Percentiles rank a stretch among this genome's conserved stretches.
phyloP scores from a whole-genome alignment of 805 yeast genomes.

The Cyberlindnera americana region DNA sequence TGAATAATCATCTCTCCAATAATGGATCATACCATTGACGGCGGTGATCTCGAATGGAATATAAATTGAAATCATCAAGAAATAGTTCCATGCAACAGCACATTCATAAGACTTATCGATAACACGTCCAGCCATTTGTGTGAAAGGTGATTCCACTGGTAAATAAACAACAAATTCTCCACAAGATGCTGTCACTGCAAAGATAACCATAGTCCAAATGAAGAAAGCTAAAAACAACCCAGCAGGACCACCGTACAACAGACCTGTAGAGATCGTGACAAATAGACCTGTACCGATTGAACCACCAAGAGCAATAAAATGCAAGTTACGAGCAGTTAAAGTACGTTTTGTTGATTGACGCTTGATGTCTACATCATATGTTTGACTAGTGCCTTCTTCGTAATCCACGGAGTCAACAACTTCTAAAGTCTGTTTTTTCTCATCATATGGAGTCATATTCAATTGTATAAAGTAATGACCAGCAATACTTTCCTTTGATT shows the following conservation, averaged over 20 bases:
- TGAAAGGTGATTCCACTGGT: conserved; percentile 53
- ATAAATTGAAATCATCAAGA: conserved; percentile 51
- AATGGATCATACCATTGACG: conserved; percentile 51
- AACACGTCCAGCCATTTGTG: conserved; percentile 58
- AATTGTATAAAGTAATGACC: background rate
- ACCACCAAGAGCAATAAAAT: conserved; percentile 66
- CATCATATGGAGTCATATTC: background rate
- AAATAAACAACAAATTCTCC: conserved; percentile 60
- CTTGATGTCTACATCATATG: background rate
- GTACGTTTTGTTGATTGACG: conserved; percentile 30
- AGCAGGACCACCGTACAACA: conserved; percentile 55
- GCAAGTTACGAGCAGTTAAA: conserved; percentile 49
- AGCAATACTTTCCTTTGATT: background rate
- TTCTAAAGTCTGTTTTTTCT: background rate
- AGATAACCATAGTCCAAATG: conserved; percentile 47
- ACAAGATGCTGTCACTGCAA: conserved; percentile 48
- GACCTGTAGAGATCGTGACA: conserved; percentile 54
- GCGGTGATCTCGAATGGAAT: conserved; percentile 69
- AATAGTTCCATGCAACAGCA: conserved; percentile 63
- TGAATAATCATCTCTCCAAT: conserved; percentile 63
- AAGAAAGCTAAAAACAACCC: conserved; percentile 53
- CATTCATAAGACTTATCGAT: conserved; percentile 66
- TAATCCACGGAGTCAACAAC: background rate
- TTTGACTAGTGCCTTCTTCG: background rate
- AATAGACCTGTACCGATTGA: conserved; percentile 63